Evolutionary conservation across 345 rosid species (phyloP).

Genomic region (Iberis pinnata): DNA sequence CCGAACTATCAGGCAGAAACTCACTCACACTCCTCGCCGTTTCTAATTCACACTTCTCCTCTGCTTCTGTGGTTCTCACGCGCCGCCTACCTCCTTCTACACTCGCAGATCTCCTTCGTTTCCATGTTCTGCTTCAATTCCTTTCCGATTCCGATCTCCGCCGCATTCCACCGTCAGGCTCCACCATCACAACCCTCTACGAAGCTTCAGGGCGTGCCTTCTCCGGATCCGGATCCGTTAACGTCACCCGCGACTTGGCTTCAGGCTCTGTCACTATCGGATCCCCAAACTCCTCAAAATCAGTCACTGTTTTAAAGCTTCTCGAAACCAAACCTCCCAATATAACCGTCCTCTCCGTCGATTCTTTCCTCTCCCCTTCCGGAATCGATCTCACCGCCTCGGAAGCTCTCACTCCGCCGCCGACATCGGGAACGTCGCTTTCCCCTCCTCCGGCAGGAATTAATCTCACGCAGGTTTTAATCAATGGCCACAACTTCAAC

Average conservation of each 20-base stretch:
- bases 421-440: slow-evolving; percentile 12
- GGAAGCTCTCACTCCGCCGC: slow-evolving; percentile 46
- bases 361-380: slow-evolving; percentile 53
- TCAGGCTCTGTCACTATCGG: slow-evolving; percentile 42
- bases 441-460: slow-evolving; percentile 36
- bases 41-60: slow-evolving; percentile 54
- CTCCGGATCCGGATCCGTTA: slow-evolving; percentile 64
- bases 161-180: slow-evolving; percentile 42
- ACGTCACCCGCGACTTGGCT: slow-evolving; percentile 50
- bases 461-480: slow-evolving; percentile 64
- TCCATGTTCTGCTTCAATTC: slow-evolving; percentile 75
- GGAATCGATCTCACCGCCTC: slow-evolving; percentile 72
- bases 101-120: slow-evolving; percentile 80
- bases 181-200: slow-evolving; percentile 27
- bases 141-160: slow-evolving; percentile 58
- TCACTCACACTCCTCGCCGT: slow-evolving; percentile 76
- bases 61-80: slow-evolving; percentile 41
- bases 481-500: slow-evolving; percentile 75
- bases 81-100: slow-evolving; percentile 57
- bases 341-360: slow-evolving; percentile 59
- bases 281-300: slow-evolving; percentile 43
- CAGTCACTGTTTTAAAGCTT: slow-evolving; percentile 45
- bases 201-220: slow-evolving; percentile 27
- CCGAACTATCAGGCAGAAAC: slow-evolving; percentile 52
- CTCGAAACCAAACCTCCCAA: slow-evolving; percentile 56